Base-by-base conservation (phyloP, 345 rosid species). In the Trapa incisa region DNA sequence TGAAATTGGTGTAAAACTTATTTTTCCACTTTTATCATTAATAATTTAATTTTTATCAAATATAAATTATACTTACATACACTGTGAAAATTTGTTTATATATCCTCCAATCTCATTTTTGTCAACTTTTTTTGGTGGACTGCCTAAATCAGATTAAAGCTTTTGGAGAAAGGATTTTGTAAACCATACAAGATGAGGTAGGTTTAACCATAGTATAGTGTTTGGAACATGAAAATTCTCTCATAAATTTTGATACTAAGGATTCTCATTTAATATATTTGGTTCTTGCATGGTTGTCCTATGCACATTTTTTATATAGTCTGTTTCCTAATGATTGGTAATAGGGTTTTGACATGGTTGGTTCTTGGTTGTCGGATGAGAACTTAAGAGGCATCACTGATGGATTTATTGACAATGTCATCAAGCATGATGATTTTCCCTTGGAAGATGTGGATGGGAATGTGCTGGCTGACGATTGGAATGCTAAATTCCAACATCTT, bases 351-450 rank as follows among this genome's bases (percentile, higher is more conserved):
- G 78, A 57, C 56, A 76, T 82, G 83, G 77, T 83, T 84, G 75
- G 75, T 71, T 77, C 88, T 67, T 82, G 88, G 91, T 77, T 78
- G 33, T 68, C 76, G 43, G 91, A 86, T 61, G 81, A 78, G 64
- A 77, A 80, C 38, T 75, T 89, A 42, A 74, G 78, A 48, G 83
- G 82, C 29, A 72, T 81, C 37, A 50, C 81, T 0, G 97, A 87
- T 75, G 88, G 85, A 72, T 82, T 86, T 68, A 82, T 84, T 63
- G 72, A 68, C 58, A 68, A 68, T 54, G 75, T 80, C 65, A 65
- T 86, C 50, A 78, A 79, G 61, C 76, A 61, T 17, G 48, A 86
- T 7, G 95, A 87, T 69, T 75, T 82, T 37, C 86, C 97, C 1
- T 62, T 79, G 64, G 96, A 90, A 76, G 92, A 84, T 68, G 76